A percentile compares a stretch with the other conserved stretches of the same genome.
phyloP scores from a whole-genome alignment of 2,329 filamentous ascomycete species.

The Hypoxylon sp. region DNA sequence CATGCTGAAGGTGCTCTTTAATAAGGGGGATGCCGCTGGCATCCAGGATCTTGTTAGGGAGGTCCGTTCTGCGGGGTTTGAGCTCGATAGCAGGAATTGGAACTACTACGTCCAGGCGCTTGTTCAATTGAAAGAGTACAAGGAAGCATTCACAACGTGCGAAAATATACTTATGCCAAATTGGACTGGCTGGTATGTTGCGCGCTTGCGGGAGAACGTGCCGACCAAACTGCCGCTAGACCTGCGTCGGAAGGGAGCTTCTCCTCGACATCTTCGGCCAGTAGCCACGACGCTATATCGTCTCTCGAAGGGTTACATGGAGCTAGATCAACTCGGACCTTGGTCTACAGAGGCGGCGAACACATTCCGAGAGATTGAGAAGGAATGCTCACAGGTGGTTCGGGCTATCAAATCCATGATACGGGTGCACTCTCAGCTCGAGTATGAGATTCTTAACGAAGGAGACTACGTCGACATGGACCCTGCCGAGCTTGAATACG shows the following conservation, averaged over 20 bases:
- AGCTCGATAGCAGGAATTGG: slow-evolving; percentile 83
- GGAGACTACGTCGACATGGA: slow-evolving; percentile 33
- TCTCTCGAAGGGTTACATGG: slow-evolving; percentile 65
- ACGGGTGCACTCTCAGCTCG: slow-evolving; percentile 48
- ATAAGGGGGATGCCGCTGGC: slow-evolving; percentile 60
- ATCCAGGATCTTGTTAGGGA: slow-evolving; percentile 67
- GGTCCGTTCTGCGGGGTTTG: slow-evolving; percentile 77
- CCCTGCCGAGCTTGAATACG: slow-evolving; percentile 13
- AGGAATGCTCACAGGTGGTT: slow-evolving; percentile 54
- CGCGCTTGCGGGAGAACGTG: slow-evolving; percentile 50
- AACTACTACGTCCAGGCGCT: slow-evolving; percentile 81
- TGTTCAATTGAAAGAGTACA: slow-evolving; percentile 69
- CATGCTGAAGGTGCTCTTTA: slow-evolving; percentile 63
- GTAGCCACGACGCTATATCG: slow-evolving; percentile 63
- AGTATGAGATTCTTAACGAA: slow-evolving; percentile 48
- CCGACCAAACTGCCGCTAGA: slow-evolving; percentile 56
- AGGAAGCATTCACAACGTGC: slow-evolving; percentile 80
- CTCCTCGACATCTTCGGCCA: slow-evolving; percentile 58
- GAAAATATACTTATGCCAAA: slow-evolving; percentile 83
- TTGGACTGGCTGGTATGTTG: slow-evolving; percentile 79
- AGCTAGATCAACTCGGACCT: slow-evolving; percentile 63
- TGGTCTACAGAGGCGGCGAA: slow-evolving; percentile 65
- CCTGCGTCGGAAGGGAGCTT: slow-evolving; percentile 57
- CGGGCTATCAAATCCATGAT: slow-evolving; percentile 54
- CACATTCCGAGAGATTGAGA: slow-evolving; percentile 58